Evolutionary conservation across 345 rosid species (phyloP), one percentile per base, ranked within the genome.

Genomic region (Clausena lansium): DNA sequence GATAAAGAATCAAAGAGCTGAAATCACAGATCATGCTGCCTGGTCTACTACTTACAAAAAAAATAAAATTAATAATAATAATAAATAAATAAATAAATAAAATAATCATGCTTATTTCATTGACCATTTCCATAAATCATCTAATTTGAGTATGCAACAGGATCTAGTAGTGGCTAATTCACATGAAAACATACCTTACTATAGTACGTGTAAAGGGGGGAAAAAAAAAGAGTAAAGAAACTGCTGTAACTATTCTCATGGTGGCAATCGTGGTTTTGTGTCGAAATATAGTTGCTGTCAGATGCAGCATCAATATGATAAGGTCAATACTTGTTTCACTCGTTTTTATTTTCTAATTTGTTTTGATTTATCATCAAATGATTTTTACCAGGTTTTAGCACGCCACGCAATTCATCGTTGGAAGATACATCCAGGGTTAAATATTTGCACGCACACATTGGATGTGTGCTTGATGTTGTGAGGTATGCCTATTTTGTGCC

Each of bases 351-450:
- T 19, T 30, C 55, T 52, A 19, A 52, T 52, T n/a, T 60, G 47
- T 15, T 22, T 72, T 50, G 7, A 27, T 5, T 33, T 79, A 45
- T 24, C 61, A 10, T 47, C 70, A 60, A 10, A 52, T 59, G n/a
- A 55, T 30, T 13, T 71, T 57, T 61, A 70, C 32, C 67, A 87
- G 91, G 92, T 73, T 67, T 35, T 38, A 14, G 32, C n/a, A 75
- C 36, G 32, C 28, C 24, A 19, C 83, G 50, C 5, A 82, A 67
- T 72, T 80, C 88, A n/a, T 33, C 62, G 9, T 57, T 89, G 68
- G 78, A 87, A 70, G 92, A 87, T 68, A 68, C 79, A 36, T 5
- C 68, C 64, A 86, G 90, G 78, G 76, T 82, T 61, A 67, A 82
- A 69, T 83, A 57, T 74, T 67, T 89, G 22, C 47, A 74, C 64